These are phyloP conservation scores for Hibiscus tridactylites DNA, from an alignment of 345 rosid genomes.

Conservation along the genomic window DNA sequence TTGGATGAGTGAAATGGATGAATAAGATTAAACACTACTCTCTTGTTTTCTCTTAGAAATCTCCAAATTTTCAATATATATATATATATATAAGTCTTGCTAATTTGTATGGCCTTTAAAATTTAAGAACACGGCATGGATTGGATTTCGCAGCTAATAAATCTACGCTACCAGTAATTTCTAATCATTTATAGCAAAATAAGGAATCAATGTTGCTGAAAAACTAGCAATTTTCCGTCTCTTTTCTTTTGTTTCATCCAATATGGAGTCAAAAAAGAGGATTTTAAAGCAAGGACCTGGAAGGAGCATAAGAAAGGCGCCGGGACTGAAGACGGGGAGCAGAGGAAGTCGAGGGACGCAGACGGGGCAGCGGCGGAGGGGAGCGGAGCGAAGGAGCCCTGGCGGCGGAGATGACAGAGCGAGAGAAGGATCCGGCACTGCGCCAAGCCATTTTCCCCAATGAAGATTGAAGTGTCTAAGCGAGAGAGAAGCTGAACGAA, in stretches of 20 bases:
- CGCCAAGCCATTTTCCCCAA: slow-evolving; percentile 37
- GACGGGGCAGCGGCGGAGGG: slow-evolving; percentile 42
- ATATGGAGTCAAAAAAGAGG: background rate
- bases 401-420: slow-evolving; percentile 47
- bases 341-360: slow-evolving; percentile 51
- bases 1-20: too few species aligned
- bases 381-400: slow-evolving; percentile 58
- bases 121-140: background rate
- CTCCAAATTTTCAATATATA: too few species aligned
- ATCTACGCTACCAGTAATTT: background rate
- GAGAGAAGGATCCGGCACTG: slow-evolving; percentile 33
- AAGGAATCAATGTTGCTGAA: background rate
- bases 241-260: background rate
- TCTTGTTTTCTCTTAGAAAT: too few species aligned
- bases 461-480: background rate
- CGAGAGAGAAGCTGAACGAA: background rate
- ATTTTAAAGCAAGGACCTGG: slow-evolving; percentile 38
- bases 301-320: slow-evolving; percentile 46
- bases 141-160: background rate
- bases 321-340: slow-evolving; percentile 56
- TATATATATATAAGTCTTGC: too few species aligned
- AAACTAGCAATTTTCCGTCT: background rate
- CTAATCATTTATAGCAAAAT: background rate
- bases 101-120: background rate
- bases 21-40: too few species aligned